These are phyloP conservation scores for Sextonia rubra DNA, from an alignment of 164 flowering plant species.

Conservation along the genomic window DNA sequence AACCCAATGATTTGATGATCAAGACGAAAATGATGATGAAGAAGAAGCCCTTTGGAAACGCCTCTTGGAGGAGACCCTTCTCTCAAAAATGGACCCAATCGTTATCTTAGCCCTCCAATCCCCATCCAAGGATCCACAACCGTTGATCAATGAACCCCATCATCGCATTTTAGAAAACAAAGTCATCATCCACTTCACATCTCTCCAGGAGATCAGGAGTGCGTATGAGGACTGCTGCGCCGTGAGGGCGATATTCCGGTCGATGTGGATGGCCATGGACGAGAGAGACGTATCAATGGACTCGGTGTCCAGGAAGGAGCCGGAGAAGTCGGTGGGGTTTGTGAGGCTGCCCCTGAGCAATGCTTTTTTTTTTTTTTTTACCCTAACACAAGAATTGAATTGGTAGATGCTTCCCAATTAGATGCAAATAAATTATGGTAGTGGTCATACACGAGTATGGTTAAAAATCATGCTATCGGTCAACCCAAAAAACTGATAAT, in stretches of 20 bases:
- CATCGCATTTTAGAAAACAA: conserved; percentile 14
- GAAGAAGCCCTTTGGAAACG: conserved; percentile 73
- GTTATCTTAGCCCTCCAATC: conserved; percentile 43
- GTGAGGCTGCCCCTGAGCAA: conserved; percentile 74
- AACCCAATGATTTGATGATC: neutral
- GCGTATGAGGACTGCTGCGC: conserved; percentile 84
- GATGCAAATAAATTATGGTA: too few relatives aligned
- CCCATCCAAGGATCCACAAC: neutral
- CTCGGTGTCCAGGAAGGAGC: conserved; percentile 52
- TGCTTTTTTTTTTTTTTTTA: too few relatives aligned
- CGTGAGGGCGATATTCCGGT: conserved; percentile 61
- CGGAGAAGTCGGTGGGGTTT: conserved; percentile 44
- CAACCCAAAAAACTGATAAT: too few relatives aligned
- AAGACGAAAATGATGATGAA: neutral
- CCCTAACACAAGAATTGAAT: too few relatives aligned
- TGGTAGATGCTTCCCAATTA: too few relatives aligned
- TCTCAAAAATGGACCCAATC: conserved; percentile 64
- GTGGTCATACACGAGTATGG: too few relatives aligned
- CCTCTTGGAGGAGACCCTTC: conserved; percentile 66
- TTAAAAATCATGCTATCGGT: too few relatives aligned
- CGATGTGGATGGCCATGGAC: conserved; percentile 68
- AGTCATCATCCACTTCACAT: conserved; percentile 72
- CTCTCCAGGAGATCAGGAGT: conserved; percentile 71
- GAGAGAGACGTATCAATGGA: conserved; percentile 96
- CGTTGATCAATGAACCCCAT: neutral